Percentiles rank a stretch among this genome's conserved stretches.
Evolutionary conservation across 768 basidiomycete species (phyloP).

Genomic region (Termitomyces sp.): DNA sequence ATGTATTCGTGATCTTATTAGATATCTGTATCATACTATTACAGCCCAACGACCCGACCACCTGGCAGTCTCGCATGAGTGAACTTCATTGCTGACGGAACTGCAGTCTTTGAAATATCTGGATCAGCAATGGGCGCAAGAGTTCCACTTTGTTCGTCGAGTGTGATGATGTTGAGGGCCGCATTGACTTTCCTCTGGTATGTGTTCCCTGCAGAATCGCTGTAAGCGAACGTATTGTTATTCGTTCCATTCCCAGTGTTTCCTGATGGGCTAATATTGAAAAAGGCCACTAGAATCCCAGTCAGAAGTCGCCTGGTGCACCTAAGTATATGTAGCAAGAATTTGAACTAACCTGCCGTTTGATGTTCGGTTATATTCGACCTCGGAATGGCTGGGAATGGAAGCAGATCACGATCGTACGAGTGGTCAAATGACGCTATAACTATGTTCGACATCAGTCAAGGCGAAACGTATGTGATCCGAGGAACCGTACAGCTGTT

Average conservation of each 20-base stretch:
- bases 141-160: slow-evolving; percentile 6
- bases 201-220: slow-evolving; percentile 55
- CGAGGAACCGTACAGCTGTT: slow-evolving; percentile 29
- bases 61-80: slow-evolving; percentile 17
- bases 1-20: background rate
- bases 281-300: slow-evolving; percentile 33
- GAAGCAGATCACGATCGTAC: slow-evolving; percentile 56
- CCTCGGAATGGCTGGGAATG: slow-evolving; percentile 55
- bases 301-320: slow-evolving; percentile 17
- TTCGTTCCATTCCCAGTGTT: slow-evolving; percentile 65
- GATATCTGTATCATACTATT: background rate
- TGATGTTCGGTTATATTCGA: slow-evolving; percentile 61
- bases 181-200: slow-evolving; percentile 26
- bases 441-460: slow-evolving; percentile 27
- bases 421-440: slow-evolving; percentile 59
- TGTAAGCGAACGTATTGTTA: slow-evolving; percentile 61
- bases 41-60: slow-evolving; percentile 8
- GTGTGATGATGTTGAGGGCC: slow-evolving; percentile 6
- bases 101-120: background rate
- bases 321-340: slow-evolving; percentile 27
- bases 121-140: background rate
- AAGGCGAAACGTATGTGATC: background rate
- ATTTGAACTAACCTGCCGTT: slow-evolving; percentile 39
- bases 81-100: background rate
- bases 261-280: slow-evolving; percentile 22